Evolutionary conservation across 495 filamentous ascomycete genomes (phyloP).

Genomic region (Penicillium samsonianum): DNA sequence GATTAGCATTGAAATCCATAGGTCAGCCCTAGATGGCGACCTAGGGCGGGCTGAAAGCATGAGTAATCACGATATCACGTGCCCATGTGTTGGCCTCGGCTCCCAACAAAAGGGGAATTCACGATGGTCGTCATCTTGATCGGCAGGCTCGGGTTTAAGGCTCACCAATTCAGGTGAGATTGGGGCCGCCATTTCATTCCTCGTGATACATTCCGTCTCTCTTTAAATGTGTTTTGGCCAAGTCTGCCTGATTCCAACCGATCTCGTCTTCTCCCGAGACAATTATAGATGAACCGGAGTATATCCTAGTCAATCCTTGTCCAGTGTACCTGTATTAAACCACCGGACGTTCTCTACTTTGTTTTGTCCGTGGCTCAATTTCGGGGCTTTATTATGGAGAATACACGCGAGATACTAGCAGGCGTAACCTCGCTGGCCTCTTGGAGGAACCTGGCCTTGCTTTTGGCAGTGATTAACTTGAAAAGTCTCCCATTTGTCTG

Average conservation of each 20-base stretch:
- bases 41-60: neutral
- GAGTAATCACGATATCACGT: slow-evolving; percentile 19
- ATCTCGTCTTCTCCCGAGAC: slow-evolving; percentile 6
- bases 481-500: slow-evolving; percentile 63
- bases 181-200: neutral
- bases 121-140: slow-evolving; percentile 14
- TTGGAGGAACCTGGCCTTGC: slow-evolving; percentile 56
- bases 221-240: neutral
- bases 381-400: slow-evolving; percentile 15
- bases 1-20: neutral
- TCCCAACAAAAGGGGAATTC: slow-evolving; percentile 19
- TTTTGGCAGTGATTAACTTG: slow-evolving; percentile 58
- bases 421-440: slow-evolving; percentile 32
- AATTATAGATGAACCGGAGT: slow-evolving; percentile 7
- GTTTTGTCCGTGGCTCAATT: neutral
- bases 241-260: neutral
- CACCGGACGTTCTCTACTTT: neutral
- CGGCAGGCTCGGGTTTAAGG: slow-evolving; percentile 13
- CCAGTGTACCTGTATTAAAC: neutral
- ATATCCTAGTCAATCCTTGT: slow-evolving; percentile 15
- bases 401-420: slow-evolving; percentile 28
- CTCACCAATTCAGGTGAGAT: neutral
- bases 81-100: slow-evolving; percentile 14
- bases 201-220: slow-evolving; percentile 3
- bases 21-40: neutral